Base-by-base conservation (phyloP, 306 rosid genomes). In the Rosa rugosa region DNA sequence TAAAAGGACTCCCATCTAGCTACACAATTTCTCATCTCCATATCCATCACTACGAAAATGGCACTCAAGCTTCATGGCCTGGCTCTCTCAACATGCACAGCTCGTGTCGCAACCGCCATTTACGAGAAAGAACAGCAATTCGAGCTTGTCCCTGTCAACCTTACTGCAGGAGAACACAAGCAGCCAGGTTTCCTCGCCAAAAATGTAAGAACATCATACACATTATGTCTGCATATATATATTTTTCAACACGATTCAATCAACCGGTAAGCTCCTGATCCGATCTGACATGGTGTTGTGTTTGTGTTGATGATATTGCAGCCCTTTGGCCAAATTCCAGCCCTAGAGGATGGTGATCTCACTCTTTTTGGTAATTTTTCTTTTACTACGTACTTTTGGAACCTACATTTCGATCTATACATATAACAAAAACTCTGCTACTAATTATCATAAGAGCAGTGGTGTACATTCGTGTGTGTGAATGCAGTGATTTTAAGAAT, bases 241-340 rank as follows among this genome's bases (percentile, higher is more conserved):
- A 6, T 59, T 23, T 31, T 31, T 31, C 36, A 2, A 31, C 36
- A 31, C 36, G 36, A 31, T 31, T 40, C 8, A 9, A 62, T 16
- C n/a, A 51, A 62, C 4, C 57, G 18, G 17, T 62, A 25, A 23
- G 38, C 67, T 62, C 8, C 6, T 62, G 41, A 62, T 20, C 47
- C 22, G 17, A 22, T 70, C 74, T 45, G 41, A 70, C 42, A 2
- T 6, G n/a, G 41, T 8, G 49, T 10, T 71, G 20, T 1, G 34
- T 12, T 42, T 67, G 22, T 60, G 14, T 14, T 51, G 44, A 5
- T 13, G 5, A 6, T 60, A 64, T 12, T 80, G 72, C 87, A 91
- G 94, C 98, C 98, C 82, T 87, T 91, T 68, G 94, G 91, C 71
- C 89, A 82, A 83, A 85, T 89, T 81, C 97, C 97, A 41, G 89